phyloP scores from a whole-genome alignment of 1,284 basidiomycete genomes.

The Mycena citricolor region DNA sequence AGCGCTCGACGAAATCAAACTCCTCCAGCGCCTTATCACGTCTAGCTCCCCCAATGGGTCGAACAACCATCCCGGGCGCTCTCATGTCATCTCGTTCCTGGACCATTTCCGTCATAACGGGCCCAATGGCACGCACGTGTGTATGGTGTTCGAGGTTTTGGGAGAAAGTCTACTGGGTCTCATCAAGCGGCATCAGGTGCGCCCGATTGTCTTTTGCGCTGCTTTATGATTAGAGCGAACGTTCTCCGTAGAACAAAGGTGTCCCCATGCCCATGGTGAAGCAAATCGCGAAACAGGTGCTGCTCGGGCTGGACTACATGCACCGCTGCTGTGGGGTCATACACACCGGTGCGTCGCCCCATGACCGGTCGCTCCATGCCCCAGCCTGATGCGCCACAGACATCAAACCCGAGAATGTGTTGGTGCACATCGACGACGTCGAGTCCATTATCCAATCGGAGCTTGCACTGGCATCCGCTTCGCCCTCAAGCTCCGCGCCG shows the following conservation, averaged over 20 bases:
- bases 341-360: constrained; percentile 65
- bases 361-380: constrained; percentile 1
- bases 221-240: background rate
- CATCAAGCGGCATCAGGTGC: constrained; percentile 87
- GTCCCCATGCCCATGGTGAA: constrained; percentile 93
- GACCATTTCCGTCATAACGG: constrained; percentile 97
- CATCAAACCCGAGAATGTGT: constrained; percentile 97
- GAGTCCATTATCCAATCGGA: constrained; percentile 92
- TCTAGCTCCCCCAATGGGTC: constrained; percentile 60
- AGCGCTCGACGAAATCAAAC: constrained; percentile 97
- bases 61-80: constrained; percentile 65
- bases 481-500: constrained; percentile 42
- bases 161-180: constrained; percentile 98
- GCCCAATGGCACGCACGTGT: constrained; percentile 95
- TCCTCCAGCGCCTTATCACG: constrained; percentile 91
- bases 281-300: constrained; percentile 96
- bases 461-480: constrained; percentile 56
- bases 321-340: constrained; percentile 96
- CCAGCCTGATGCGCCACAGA: constrained; percentile 45
- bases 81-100: constrained; percentile 92
- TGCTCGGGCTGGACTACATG: constrained; percentile 97
- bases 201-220: background rate
- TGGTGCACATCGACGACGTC: constrained; percentile 97
- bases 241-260: constrained; percentile 62
- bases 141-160: constrained; percentile 99